A percentile compares a stretch with the other conserved stretches of the same genome.
Evolutionary conservation across 192 early-diverging fungal genomes (phyloP).

Genomic region (Glomus cerebriforme): DNA sequence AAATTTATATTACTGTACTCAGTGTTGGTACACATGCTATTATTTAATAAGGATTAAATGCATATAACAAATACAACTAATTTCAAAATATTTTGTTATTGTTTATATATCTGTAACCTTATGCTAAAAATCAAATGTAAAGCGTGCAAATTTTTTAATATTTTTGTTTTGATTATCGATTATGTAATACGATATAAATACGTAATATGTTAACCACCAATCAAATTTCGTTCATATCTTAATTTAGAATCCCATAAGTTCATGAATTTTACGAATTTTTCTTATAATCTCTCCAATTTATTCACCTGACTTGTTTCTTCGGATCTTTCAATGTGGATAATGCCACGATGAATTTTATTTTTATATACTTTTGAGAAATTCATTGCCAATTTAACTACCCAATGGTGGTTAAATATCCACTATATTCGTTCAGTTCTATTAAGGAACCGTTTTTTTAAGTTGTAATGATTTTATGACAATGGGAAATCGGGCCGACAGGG

Average conservation of each 20-base stretch:
- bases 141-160: too few species aligned
- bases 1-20: too few species aligned
- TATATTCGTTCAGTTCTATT: neutral
- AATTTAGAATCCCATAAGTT: neutral
- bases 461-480: neutral
- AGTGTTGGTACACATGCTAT: too few species aligned
- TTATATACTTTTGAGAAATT: neutral
- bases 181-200: too few species aligned
- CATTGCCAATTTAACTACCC: neutral
- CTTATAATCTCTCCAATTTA: neutral
- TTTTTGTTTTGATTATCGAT: too few species aligned
- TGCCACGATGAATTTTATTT: neutral
- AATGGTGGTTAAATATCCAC: neutral
- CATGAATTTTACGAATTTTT: neutral
- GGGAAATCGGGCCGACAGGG: neutral
- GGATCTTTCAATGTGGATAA: neutral
- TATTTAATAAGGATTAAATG: too few species aligned
- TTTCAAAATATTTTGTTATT: too few species aligned
- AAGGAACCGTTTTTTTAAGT: neutral
- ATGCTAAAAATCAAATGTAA: too few species aligned
- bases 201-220: too few species aligned
- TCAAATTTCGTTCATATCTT: neutral
- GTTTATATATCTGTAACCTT: too few species aligned
- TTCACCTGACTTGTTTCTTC: neutral
- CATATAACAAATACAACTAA: too few species aligned